Evolutionary conservation across 140 eudicot genomes (phyloP).

Genomic region (Anethum foeniculum): DNA sequence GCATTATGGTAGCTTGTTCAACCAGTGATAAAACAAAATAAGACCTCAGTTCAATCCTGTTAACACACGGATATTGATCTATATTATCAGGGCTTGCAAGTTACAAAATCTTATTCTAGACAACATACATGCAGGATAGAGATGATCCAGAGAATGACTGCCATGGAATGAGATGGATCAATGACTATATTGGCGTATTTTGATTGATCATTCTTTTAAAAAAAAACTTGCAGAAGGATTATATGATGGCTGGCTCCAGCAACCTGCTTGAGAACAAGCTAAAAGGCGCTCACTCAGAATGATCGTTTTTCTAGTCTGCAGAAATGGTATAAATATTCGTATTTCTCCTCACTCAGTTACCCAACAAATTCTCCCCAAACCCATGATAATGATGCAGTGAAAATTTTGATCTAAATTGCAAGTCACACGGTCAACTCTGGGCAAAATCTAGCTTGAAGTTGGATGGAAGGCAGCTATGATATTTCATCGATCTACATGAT

Average conservation of each 20-base stretch:
- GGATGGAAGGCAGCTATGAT: not conserved
- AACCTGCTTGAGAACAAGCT: not conserved
- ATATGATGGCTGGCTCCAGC: not conserved
- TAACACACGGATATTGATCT: not conserved
- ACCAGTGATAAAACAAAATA: not conserved
- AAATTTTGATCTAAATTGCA: not conserved
- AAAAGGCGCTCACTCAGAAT: not conserved
- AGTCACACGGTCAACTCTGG: not conserved
- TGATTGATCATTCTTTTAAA: not conserved
- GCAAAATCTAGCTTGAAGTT: not conserved
- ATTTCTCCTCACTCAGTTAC: not conserved
- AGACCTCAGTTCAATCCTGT: not conserved
- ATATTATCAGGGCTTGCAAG: not conserved
- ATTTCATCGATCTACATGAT: not conserved
- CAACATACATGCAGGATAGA: not conserved
- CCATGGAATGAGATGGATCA: not conserved
- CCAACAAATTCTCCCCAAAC: not conserved
- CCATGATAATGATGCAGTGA: not conserved
- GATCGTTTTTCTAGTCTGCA: not conserved
- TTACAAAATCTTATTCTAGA: not conserved
- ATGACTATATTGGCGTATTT: not conserved
- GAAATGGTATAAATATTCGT: not conserved
- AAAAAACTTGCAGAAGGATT: not conserved
- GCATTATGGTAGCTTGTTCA: not conserved
- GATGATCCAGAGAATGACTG: not conserved